A percentile compares a stretch with the other conserved stretches of the same genome.
phyloP scores from a whole-genome alignment of 2,329 filamentous ascomycete species.

The Cryphonectria parasitica region DNA sequence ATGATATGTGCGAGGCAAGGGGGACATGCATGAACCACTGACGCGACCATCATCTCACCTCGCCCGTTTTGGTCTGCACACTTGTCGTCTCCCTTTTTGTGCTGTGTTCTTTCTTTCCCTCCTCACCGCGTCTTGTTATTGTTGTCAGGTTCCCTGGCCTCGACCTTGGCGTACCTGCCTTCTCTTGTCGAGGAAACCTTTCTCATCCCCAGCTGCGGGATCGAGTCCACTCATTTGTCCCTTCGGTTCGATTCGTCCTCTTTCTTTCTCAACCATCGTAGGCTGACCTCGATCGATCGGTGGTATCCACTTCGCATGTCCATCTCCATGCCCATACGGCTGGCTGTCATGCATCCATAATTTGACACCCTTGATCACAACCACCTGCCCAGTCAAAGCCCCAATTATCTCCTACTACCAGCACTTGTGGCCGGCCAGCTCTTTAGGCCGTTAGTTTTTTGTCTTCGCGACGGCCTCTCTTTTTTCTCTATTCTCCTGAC shows the following conservation, averaged over 20 bases:
- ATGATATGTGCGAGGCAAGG: not conserved
- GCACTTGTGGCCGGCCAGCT: constrained; percentile 4
- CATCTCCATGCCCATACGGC: constrained; percentile 7
- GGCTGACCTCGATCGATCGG: constrained; percentile 9
- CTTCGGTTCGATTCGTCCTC: not conserved
- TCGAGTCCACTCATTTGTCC: constrained; percentile 16
- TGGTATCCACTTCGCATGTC: constrained; percentile 9
- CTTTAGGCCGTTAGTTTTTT: not conserved
- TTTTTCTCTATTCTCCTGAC: too few relatives aligned
- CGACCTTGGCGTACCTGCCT: not conserved
- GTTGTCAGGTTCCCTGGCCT: not conserved
- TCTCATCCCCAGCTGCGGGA: constrained; percentile 10
- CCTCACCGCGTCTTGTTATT: constrained; percentile 4
- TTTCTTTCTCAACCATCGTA: not conserved
- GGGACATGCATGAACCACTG: constrained; percentile 9
- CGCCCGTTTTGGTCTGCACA: not conserved
- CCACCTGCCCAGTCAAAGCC: not conserved
- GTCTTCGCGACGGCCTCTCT: not conserved
- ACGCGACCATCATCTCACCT: constrained; percentile 19
- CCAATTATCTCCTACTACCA: not conserved
- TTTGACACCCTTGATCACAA: not conserved
- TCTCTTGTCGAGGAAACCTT: not conserved
- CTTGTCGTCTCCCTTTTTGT: not conserved
- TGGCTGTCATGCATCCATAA: not conserved
- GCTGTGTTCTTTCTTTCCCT: not conserved